A percentile compares a stretch with the other conserved stretches of the same genome.
Evolutionary conservation across 1,284 basidiomycete genomes (phyloP).

Genomic region (Rhodofomes roseus): DNA sequence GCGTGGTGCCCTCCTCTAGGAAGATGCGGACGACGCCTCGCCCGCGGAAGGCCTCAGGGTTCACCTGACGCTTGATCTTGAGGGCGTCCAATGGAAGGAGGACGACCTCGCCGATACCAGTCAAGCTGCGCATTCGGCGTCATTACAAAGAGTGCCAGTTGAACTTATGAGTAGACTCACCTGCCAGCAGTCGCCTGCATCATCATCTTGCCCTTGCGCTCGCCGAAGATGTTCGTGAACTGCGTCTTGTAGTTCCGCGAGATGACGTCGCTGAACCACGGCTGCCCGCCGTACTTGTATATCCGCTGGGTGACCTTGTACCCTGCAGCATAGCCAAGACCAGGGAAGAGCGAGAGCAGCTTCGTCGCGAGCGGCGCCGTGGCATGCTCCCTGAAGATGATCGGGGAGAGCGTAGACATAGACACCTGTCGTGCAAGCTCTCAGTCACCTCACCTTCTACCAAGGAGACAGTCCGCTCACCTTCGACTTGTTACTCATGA

Average conservation of each 20-base stretch:
- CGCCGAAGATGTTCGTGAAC: conserved; percentile 89
- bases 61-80: conserved; percentile 98
- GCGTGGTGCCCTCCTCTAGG: conserved; percentile 85
- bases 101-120: conserved; percentile 96
- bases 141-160: background rate
- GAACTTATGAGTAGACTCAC: conserved; percentile 37
- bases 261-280: conserved; percentile 95
- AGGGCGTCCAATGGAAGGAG: conserved; percentile 93
- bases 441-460: background rate
- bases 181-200: conserved; percentile 95
- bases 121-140: conserved; percentile 54
- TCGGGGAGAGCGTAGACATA: conserved; percentile 55
- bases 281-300: conserved; percentile 99
- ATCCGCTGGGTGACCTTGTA: conserved; percentile 95
- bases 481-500: conserved; percentile 96
- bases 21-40: conserved; percentile 90
- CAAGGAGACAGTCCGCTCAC: conserved; percentile 31
- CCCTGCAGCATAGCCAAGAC: conserved; percentile 95
- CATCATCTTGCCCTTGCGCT: conserved; percentile 93
- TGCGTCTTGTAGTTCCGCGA: conserved; percentile 69
- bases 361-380: conserved; percentile 66
- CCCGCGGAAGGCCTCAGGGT: conserved; percentile 93
- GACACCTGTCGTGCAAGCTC: conserved; percentile 47
- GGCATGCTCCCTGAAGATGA: conserved; percentile 90
- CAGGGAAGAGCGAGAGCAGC: conserved; percentile 92